Evolutionary conservation across 129 eudicot genomes (phyloP).

Genomic region (Lactuca sativa): DNA sequence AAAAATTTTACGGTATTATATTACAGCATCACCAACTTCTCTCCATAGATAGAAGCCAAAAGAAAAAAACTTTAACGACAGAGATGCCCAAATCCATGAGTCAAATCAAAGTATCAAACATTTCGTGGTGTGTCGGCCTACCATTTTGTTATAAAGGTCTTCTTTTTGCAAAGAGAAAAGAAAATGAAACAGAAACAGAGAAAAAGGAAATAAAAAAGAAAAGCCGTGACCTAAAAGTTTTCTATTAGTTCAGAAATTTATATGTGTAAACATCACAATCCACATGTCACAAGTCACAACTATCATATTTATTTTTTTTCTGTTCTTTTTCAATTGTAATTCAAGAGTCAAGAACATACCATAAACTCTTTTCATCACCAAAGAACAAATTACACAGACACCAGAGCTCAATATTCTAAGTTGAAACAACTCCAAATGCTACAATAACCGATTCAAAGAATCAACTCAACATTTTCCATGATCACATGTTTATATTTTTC

Average conservation of each 20-base stretch:
- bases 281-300: too few species aligned
- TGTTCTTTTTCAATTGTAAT: too few species aligned
- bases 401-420: constrained; percentile 5
- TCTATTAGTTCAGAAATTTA: too few species aligned
- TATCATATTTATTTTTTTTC: too few species aligned
- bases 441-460: constrained; percentile 15
- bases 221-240: not conserved
- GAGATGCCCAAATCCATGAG: too few species aligned
- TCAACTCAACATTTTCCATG: constrained; percentile 1
- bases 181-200: not conserved
- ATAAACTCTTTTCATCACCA: constrained; percentile 4
- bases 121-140: not conserved
- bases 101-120: not conserved
- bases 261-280: too few species aligned
- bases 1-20: too few species aligned
- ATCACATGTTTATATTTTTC: not conserved
- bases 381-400: constrained; percentile 2
- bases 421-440: constrained; percentile 11
- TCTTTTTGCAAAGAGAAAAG: not conserved
- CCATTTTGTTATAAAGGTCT: not conserved
- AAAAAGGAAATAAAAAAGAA: not conserved
- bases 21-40: not conserved
- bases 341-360: not conserved
- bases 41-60: not conserved
- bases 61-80: too few species aligned